Conservation (phyloP, 805 yeast species). For the Millerozyma acaciae region DNA sequence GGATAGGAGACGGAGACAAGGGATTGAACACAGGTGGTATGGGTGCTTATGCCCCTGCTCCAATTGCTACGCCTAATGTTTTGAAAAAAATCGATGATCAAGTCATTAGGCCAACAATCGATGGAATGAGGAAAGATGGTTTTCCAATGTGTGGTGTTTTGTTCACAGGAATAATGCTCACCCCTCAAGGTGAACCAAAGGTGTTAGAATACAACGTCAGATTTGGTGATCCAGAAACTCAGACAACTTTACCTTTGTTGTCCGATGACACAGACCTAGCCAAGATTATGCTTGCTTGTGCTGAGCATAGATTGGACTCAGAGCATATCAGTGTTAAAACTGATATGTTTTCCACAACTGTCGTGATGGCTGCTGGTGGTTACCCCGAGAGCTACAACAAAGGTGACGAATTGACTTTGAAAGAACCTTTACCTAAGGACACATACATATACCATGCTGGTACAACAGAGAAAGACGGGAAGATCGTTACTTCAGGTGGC, state of each 20-base stretch:
- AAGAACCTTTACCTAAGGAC: conserved; percentile 44
- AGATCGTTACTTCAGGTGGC: conserved; percentile 86
- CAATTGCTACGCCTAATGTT: conserved; percentile 78
- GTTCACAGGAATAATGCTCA: conserved; percentile 92
- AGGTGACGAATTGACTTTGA: conserved; percentile 77
- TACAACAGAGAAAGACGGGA: conserved; percentile 57
- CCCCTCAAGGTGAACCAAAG: conserved; percentile 79
- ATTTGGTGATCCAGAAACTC: conserved; percentile 99
- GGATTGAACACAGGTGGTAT: conserved; percentile 99
- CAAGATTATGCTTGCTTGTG: conserved; percentile 87
- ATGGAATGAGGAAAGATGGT: conserved; percentile 94
- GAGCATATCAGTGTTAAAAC: conserved; percentile 53
- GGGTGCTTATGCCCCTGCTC: conserved; percentile 99
- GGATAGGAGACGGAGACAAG: conserved; percentile 87
- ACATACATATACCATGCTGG: conserved; percentile 95
- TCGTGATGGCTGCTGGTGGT: conserved; percentile 95
- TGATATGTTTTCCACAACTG: conserved; percentile 77
- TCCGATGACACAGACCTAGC: conserved; percentile 86
- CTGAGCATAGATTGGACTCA: conserved; percentile 89
- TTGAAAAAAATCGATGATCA: conserved; percentile 64
- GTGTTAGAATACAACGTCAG: conserved; percentile 96
- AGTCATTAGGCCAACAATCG: conserved; percentile 87
- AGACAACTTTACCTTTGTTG: conserved; percentile 86
- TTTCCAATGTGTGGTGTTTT: conserved; percentile 93
- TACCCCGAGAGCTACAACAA: conserved; percentile 85